These are phyloP conservation scores for Actinomortierella wolfii DNA, from an alignment of 371 early-diverging fungal species.

Conservation along the genomic window DNA sequence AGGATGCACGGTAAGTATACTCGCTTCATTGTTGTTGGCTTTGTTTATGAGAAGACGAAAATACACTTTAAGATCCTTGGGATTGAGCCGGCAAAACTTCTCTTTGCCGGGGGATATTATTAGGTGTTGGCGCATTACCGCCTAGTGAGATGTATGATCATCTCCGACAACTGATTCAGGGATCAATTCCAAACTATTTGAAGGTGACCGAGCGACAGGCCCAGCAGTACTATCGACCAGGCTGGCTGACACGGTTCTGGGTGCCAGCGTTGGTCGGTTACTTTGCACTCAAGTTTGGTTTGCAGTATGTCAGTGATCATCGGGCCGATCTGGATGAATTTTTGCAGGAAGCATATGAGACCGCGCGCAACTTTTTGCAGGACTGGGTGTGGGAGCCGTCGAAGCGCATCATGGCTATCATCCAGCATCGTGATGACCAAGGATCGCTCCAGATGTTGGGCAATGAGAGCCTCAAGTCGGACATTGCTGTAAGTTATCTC, in stretches of 20 bases:
- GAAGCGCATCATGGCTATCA: conserved; percentile 77
- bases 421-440: conserved; percentile 78
- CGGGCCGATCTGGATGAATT: conserved; percentile 56
- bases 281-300: conserved; percentile 45
- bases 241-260: conserved; percentile 31
- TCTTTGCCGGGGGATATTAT: too few relatives aligned
- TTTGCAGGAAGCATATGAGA: conserved; percentile 54
- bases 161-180: conserved; percentile 23
- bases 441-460: conserved; percentile 73
- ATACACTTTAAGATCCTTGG: too few relatives aligned
- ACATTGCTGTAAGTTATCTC: conserved; percentile 66
- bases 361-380: conserved; percentile 58
- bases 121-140: conserved; percentile 7
- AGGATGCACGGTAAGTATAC: too few relatives aligned
- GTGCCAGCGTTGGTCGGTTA: conserved; percentile 37
- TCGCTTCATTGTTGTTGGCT: too few relatives aligned
- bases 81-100: too few relatives aligned
- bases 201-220: conserved; percentile 32
- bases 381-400: conserved; percentile 88
- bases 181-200: conserved; percentile 25
- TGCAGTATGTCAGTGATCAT: conserved; percentile 50
- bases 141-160: conserved; percentile 15
- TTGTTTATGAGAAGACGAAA: too few relatives aligned
- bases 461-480: conserved; percentile 76
- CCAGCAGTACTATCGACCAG: conserved; percentile 15